Evolutionary conservation across 148 eudicot genomes (phyloP), one percentile per base, ranked within the genome.

Genomic region (Persicaria maculosa): DNA sequence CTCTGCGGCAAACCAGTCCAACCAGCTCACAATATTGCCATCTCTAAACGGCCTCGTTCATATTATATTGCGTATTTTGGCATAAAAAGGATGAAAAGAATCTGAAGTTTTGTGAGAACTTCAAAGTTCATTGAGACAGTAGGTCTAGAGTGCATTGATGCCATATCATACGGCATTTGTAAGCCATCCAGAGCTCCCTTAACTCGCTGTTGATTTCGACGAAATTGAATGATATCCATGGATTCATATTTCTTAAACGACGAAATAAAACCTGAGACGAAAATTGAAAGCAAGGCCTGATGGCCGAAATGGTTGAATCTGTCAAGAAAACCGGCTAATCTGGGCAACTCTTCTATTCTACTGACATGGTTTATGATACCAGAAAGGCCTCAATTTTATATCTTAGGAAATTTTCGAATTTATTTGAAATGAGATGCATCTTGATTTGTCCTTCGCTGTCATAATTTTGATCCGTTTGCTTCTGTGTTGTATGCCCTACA

Each of bases 401-500:
- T 54, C 19, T 54, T 0, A 1, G 1, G 40, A 31, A 17, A 55
- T 55, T 3, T 7, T 58, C 65, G 7, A 12, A 22, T 58, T 58
- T 20, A 9, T 2, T 19, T 58, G 36, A 17, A 58, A 36, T 58
- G 9, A 20, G 64, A 19, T 58, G 36, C 17, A 58, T 58, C 4
- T 7, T 58, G 64, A 3, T 58, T 58, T 19, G 4, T 19, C 6
- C 64, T 55, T 55, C 22, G n/a, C 61, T 55, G n/a, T 55, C 10
- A 55, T 3, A 17, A 55, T 17, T 22, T 58, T 62, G 68, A 62
- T 25, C 68, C 31, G 43, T 31, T 22, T 62, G n/a, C 44, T 31
- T 9, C 68, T 50, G 44, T 72, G 44, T 31, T 36, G 15, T 40
- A 5, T 58, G 10, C 73, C 74, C 77, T 82, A 75, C 90, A 96